Evolutionary conservation across 2,329 filamentous ascomycete genomes (phyloP).

Genomic region (Fusarium pseudocircinatum): DNA sequence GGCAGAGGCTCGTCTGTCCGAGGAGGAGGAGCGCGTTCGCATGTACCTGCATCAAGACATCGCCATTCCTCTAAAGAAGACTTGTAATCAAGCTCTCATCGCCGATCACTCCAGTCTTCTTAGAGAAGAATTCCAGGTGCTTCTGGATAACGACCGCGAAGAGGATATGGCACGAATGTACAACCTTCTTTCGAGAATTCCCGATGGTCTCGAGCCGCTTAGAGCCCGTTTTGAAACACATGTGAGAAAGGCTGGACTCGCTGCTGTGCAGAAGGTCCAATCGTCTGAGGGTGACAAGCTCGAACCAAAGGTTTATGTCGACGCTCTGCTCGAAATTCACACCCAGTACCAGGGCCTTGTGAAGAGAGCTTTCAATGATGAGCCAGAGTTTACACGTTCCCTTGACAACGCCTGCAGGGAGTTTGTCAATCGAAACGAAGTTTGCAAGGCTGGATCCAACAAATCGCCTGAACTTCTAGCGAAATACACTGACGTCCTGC

Average conservation of each 20-base stretch:
- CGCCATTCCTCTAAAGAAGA: slow-evolving; percentile 81
- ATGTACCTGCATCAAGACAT: slow-evolving; percentile 95
- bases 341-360: slow-evolving; percentile 92
- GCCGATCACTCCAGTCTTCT: slow-evolving; percentile 86
- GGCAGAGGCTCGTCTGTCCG: slow-evolving; percentile 85
- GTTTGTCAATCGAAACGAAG: slow-evolving; percentile 97
- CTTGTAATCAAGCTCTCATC: slow-evolving; percentile 89
- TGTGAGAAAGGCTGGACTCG: slow-evolving; percentile 87
- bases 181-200: slow-evolving; percentile 85
- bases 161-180: slow-evolving; percentile 98
- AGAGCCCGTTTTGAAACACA: slow-evolving; percentile 90
- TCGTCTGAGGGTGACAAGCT: slow-evolving; percentile 86
- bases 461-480: slow-evolving; percentile 94
- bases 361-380: slow-evolving; percentile 90
- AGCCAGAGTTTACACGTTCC: slow-evolving; percentile 95
- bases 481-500: slow-evolving; percentile 91
- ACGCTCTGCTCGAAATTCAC: slow-evolving; percentile 93
- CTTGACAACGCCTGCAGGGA: slow-evolving; percentile 97
- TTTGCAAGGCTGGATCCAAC: slow-evolving; percentile 92
- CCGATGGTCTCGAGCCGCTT: slow-evolving; percentile 89
- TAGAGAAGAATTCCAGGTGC: slow-evolving; percentile 92
- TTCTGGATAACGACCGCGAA: slow-evolving; percentile 92
- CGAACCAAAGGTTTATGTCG: slow-evolving; percentile 96
- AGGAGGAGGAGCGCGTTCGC: slow-evolving; percentile 93
- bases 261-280: slow-evolving; percentile 90